Evolutionary conservation across 1,284 basidiomycete species (phyloP), one percentile per base, ranked within the genome.

Genomic region (Ceratorhiza oryzae-sativae): DNA sequence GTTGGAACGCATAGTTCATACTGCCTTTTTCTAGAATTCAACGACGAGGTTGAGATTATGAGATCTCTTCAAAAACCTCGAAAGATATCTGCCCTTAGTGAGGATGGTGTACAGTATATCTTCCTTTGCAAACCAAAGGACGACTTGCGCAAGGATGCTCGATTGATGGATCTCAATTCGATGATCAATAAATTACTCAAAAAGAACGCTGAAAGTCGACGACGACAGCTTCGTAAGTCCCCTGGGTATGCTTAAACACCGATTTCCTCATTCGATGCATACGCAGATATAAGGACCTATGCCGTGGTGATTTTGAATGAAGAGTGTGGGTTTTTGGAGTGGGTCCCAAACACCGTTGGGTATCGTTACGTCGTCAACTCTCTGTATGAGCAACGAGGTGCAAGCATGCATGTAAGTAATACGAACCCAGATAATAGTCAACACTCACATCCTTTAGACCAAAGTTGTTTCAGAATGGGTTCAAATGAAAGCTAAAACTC

Each of bases 121-220:
- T 99, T 99, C 84, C 85, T 99, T 15, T 95, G 94, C 75, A 99
- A 99, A 81, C 97, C 97, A 1, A 96, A 96, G 80, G 97, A 99
- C 79, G 97, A 99, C 80, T 84, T 99, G 55, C 87, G 97, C 55
- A 99, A 99, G 81, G 97, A 99, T 78, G 96, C 97, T 0, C 88
- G 97, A 9, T 81, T 99, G 72, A 99, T 99, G 97, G 97, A 99
- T 79, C 94, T 99, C 80, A 96, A 98, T 77, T 88, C 93, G 2
- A 97, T 99, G 83, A 97, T 99, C 83, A 99, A 99, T 83, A 98
- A 98, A 80, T 82, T 99, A 15, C 85, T 99, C 71, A 97, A 97
- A 78, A 90, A 93, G 23, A 94, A 95, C 77, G 95, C 95, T 0
- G 94, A 98, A 72, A 95, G 96, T 39, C 90, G 97, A 78, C 85